Conservation (phyloP, 345 rosid genomes). For the Eucalyptus leucophloia region DNA sequence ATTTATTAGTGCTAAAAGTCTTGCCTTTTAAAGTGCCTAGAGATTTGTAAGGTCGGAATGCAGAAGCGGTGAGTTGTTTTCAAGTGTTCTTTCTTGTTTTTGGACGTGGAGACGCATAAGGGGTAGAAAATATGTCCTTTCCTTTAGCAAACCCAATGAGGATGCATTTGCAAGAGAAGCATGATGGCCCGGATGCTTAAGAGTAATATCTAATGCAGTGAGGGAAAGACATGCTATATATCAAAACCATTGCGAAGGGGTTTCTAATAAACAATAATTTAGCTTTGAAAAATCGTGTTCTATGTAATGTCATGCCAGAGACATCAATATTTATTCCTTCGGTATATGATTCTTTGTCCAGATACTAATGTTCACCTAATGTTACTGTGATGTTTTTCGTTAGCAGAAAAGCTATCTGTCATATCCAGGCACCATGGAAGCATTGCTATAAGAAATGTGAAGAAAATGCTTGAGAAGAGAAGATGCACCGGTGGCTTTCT, state of each 20-base stretch:
- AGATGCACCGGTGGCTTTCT: slow-evolving; percentile 65
- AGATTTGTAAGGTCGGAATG: not conserved
- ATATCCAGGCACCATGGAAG: not conserved
- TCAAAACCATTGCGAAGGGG: not conserved
- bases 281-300: not conserved
- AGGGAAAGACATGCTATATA: not conserved
- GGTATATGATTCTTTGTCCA: not conserved
- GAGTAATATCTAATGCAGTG: not conserved
- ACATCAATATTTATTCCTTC: not conserved
- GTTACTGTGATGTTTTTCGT: not conserved
- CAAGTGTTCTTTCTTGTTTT: not conserved
- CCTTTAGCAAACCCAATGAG: not conserved
- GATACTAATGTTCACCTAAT: not conserved
- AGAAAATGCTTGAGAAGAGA: not conserved
- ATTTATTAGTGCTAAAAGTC: not conserved
- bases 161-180: not conserved
- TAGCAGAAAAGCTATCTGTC: not conserved
- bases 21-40: not conserved
- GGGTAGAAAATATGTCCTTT: not conserved
- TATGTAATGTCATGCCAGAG: not conserved
- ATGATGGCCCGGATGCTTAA: not conserved
- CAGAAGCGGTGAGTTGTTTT: not conserved
- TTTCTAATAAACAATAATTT: not conserved
- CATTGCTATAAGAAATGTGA: not conserved
- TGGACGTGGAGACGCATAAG: not conserved